phyloP scores from a whole-genome alignment of 75 land plant species.

The Adiantum capillusveneris region DNA sequence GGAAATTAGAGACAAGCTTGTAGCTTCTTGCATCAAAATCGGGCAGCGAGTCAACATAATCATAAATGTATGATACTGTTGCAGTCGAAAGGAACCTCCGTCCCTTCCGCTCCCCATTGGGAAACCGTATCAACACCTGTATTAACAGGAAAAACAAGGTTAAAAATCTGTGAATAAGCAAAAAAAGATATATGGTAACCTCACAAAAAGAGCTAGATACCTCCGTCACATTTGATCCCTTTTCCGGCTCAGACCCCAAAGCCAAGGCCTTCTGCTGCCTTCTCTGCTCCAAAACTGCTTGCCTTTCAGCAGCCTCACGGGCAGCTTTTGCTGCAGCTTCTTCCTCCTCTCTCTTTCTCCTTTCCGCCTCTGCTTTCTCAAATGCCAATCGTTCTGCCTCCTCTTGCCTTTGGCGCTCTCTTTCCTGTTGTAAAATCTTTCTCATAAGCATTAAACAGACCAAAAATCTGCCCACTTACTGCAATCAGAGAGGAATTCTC shows the following conservation, averaged over 20 bases:
- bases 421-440: constrained; percentile 68
- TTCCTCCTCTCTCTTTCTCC: constrained; percentile 72
- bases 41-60: constrained; percentile 84
- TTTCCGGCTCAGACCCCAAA: constrained; percentile 88
- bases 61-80: constrained; percentile 62
- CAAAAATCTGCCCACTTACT: no score
- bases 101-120: constrained; percentile 82
- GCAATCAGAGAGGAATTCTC: no score
- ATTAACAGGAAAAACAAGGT: neutral
- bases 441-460: no score
- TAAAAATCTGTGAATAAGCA: neutral
- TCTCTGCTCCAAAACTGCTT: constrained; percentile 60
- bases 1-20: constrained; percentile 82
- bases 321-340: constrained; percentile 75
- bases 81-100: constrained; percentile 65
- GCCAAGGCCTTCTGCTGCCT: constrained; percentile 84
- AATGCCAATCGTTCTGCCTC: constrained; percentile 68
- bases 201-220: constrained; percentile 26
- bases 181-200: neutral
- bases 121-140: constrained; percentile 89
- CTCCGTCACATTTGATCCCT: constrained; percentile 91
- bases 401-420: constrained; percentile 74
- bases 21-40: constrained; percentile 50
- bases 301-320: constrained; percentile 84
- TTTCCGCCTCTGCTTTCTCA: constrained; percentile 87